Percentiles rank a stretch among this genome's conserved stretches.
Conservation (phyloP, 2,329 filamentous ascomycete genomes). For the Drechmeria coniospora region DNA sequence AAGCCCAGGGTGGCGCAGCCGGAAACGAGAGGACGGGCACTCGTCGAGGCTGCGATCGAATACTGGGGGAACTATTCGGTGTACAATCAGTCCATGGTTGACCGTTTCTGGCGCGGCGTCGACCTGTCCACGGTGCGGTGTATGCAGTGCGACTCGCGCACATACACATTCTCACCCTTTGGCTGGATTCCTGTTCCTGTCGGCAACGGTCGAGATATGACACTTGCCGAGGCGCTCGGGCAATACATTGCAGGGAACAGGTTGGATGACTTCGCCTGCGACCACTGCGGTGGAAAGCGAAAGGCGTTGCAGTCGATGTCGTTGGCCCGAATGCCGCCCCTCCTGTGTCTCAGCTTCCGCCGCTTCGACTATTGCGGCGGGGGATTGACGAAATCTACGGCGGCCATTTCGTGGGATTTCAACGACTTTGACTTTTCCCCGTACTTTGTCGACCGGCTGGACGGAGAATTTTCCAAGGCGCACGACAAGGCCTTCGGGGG, state of each 20-base stretch:
- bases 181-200: constrained; percentile 39
- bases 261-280: constrained; percentile 57
- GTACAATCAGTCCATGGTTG: constrained; percentile 60
- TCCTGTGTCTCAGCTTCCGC: constrained; percentile 66
- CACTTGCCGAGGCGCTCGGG: constrained; percentile 48
- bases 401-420: constrained; percentile 62
- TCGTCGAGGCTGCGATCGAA: constrained; percentile 44
- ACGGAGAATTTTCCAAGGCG: constrained; percentile 12
- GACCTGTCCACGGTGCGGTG: constrained; percentile 60
- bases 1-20: constrained; percentile 16
- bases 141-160: constrained; percentile 36
- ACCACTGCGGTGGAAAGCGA: constrained; percentile 53
- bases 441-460: constrained; percentile 23
- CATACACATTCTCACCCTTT: constrained; percentile 26
- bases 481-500: constrained; percentile 27
- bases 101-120: constrained; percentile 65
- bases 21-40: constrained; percentile 15
- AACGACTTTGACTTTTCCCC: constrained; percentile 44
- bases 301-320: constrained; percentile 56
- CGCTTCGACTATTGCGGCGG: constrained; percentile 27
- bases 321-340: constrained; percentile 63
- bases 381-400: constrained; percentile 48
- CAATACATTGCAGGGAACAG: constrained; percentile 54
- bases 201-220: constrained; percentile 13
- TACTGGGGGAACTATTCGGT: constrained; percentile 62